Evolutionary conservation across 345 rosid genomes (phyloP).

Genomic region (Excoecaria agallocha): DNA sequence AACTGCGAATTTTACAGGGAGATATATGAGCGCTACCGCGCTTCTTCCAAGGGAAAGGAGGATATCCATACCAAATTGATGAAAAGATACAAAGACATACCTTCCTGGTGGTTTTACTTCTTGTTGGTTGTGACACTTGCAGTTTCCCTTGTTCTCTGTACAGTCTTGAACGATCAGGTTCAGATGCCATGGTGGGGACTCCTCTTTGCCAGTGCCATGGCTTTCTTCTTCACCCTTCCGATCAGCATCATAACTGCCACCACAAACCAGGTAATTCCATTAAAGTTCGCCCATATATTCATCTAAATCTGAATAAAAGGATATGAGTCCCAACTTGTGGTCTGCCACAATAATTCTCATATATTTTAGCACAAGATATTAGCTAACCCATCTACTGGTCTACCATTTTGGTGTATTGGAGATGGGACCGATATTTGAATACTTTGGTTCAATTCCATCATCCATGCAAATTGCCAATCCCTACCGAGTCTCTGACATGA

Average conservation of each 20-base stretch:
- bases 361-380: too few relatives aligned
- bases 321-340: too few relatives aligned
- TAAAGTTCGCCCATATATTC: too few relatives aligned
- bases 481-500: background rate
- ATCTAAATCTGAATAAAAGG: too few relatives aligned
- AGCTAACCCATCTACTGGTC: too few relatives aligned
- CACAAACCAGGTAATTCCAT: too few relatives aligned
- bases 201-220: conserved; percentile 44
- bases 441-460: background rate
- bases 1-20: conserved; percentile 48
- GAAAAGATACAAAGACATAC: conserved; percentile 79
- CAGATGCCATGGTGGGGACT: conserved; percentile 99
- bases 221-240: conserved; percentile 62
- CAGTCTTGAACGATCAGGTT: conserved; percentile 64
- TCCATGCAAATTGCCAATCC: background rate
- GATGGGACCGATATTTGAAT: background rate
- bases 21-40: conserved; percentile 51
- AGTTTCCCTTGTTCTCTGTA: conserved; percentile 60
- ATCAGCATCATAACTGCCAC: conserved; percentile 13
- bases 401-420: too few relatives aligned
- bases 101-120: conserved; percentile 78
- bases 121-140: conserved; percentile 46
- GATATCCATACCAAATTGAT: conserved; percentile 81
- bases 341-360: too few relatives aligned
- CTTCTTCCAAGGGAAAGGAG: conserved; percentile 66